Base-by-base conservation (phyloP, 192 early-diverging fungal species). In the Coemansia sp. region DNA sequence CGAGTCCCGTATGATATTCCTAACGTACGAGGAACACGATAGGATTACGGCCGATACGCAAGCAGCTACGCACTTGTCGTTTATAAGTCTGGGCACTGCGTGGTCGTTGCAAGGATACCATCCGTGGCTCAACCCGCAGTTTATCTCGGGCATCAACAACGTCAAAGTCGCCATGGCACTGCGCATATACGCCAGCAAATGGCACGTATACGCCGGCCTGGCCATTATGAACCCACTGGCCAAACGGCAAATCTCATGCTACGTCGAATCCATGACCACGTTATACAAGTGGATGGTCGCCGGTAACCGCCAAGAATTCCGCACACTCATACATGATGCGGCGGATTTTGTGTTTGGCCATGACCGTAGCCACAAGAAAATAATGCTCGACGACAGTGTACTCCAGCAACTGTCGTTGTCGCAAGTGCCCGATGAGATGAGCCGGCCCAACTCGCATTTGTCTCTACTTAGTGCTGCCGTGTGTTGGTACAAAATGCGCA, bases 1-100 rank as follows among this genome's bases (percentile, higher is more conserved):
- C n/a, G 84, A 93, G 70, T 92, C 91, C 5, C 78, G 92, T 37
- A 83, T 95, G 38, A 93, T 96, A 0, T 82, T 88, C 65, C 64
- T 97, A 67, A 85, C 79, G 38, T 90, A 86, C 58, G 70, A 90
- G 66, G 94, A 97, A 45, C 96, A 98, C 61, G 96, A 98, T 67
- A 82, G 89, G 6, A 96, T 97, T 45, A 98, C 95, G 7, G 96
- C 96, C 1, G 95, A 98, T 67, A 98, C 96, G 8, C 96, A 98
- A 72, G 96, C 95, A 4, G 93, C 92, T 25, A 98, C 96, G 8
- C 96, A 98, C 69, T 77, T 95, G 62, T 93, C 95, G 24, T 98
- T 97, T 67, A 75, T 98, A 45, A 91, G 91, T 51, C 90, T 98
- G 90, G 96, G 94, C 19, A 93, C 89, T 6, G 94, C 96, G 11